A percentile compares a stretch with the other conserved stretches of the same genome.
Conservation (phyloP, 768 basidiomycete genomes). For the Lactarius hatsudake region DNA sequence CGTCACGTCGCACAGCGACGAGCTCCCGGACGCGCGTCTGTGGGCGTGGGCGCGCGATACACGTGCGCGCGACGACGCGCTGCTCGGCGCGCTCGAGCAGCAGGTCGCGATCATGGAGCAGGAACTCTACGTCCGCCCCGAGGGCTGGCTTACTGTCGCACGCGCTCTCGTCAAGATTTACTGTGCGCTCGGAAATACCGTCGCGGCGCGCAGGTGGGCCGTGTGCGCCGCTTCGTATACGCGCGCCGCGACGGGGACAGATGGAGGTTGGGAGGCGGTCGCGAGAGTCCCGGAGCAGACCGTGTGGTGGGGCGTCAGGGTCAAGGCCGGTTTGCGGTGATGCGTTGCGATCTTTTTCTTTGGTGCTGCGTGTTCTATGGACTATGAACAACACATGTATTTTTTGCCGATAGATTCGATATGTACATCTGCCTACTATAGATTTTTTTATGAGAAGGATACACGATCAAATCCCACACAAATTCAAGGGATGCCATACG, state of each 20-base stretch:
- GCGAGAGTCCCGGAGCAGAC: constrained; percentile 17
- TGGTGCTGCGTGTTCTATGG: no score
- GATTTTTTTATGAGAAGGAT: neutral
- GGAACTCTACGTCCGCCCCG: constrained; percentile 7
- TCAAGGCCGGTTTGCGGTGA: neutral
- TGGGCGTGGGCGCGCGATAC: constrained; percentile 13
- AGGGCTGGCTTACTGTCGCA: constrained; percentile 15
- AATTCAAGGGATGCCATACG: neutral
- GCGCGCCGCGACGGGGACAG: constrained; percentile 17
- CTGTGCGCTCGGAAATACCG: constrained; percentile 10
- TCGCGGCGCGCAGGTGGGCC: constrained; percentile 15
- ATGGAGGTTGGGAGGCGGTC: constrained; percentile 22
- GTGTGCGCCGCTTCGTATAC: constrained; percentile 16
- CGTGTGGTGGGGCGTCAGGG: constrained; percentile 14
- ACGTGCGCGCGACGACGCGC: constrained; percentile 4
- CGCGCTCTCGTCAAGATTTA: constrained; percentile 10
- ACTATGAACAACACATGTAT: neutral
- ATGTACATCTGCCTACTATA: neutral
- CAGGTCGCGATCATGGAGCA: constrained; percentile 7
- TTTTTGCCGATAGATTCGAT: neutral
- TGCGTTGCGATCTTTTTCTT: neutral
- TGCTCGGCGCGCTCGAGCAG: constrained; percentile 1
- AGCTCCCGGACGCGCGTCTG: constrained; percentile 5
- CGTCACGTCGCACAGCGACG: constrained; percentile 10
- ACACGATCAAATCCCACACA: neutral